Evolutionary conservation across 176 grass and related monocot species (phyloP), one percentile per base, ranked within the genome.

Genomic region (Oryza meyeriana): DNA sequence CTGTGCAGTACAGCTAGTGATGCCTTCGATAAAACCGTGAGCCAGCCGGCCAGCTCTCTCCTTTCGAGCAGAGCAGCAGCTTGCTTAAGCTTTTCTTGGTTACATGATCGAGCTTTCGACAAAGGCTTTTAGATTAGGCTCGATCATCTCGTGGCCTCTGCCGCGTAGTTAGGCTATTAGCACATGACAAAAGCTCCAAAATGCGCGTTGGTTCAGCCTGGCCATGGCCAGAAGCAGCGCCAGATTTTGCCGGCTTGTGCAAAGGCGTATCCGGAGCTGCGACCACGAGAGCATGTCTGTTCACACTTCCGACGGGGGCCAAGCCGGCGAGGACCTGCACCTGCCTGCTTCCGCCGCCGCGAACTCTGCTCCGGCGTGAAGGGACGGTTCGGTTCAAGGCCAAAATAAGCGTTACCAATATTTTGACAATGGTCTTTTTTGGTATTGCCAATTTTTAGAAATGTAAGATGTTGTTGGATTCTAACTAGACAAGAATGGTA

Each of bases 141-240:
- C 59, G n/a, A 16, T 14, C 25, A 2, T 11, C 48, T 41, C 7
- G 35, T 39, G 10, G 52, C 11, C 8, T n/a, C 12, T 71, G 24
- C 27, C 40, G 40, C 40, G 3, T 48, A 5, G 47, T 68, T 14
- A 27, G 42, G 4, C 27, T 61, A 0, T 36, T 17, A 25, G 78
- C 80, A 83, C 58, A 83, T 74, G 57, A 61, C 57, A 31, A 74
- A 74, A 82, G 42, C 39, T 39, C 9, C 12, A 73, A 64, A 64
- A 64, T 41, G 80, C 69, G 80, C 80, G 69, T 63, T 39, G 27
- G 76, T 78, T 76, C 44, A 47, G 44, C 44, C 13, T 17, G 13
- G 44, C 44, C 44, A 17, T 0, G 50, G n/a, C 66, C 44, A 71
- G 34, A 17, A 71, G 29, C 48, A 71, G 25, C 79, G 35, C 47